A percentile compares a stretch with the other conserved stretches of the same genome.
Evolutionary conservation across 2,329 filamentous ascomycete species (phyloP).

Genomic region (Pseudofabraea citricarpa): DNA sequence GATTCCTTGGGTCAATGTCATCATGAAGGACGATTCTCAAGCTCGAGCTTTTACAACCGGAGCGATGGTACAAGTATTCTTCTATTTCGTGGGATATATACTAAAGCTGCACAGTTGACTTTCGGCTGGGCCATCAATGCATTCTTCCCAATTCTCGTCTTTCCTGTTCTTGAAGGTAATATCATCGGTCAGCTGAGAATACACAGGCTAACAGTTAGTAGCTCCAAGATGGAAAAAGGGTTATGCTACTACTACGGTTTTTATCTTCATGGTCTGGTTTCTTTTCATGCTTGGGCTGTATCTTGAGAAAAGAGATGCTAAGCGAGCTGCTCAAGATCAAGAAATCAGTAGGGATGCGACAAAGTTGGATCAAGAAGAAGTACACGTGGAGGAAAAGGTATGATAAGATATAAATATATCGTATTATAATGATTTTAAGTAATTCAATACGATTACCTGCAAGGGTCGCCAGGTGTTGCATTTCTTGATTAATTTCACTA

Average conservation of each 20-base stretch:
- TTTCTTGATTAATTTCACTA: too few species aligned
- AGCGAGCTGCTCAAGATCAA: too few species aligned
- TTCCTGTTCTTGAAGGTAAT: slow-evolving; percentile 23
- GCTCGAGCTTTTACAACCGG: slow-evolving; percentile 28
- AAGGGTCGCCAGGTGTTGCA: too few species aligned
- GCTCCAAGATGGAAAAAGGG: slow-evolving; percentile 26
- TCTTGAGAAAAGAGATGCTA: slow-evolving; percentile 26
- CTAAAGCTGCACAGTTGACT: slow-evolving; percentile 25
- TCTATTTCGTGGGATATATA: neutral
- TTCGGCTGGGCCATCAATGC: slow-evolving; percentile 25
- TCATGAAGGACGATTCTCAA: slow-evolving; percentile 25
- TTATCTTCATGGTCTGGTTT: slow-evolving; percentile 23
- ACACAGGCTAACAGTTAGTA: too few species aligned
- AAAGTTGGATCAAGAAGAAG: too few species aligned
- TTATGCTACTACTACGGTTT: slow-evolving; percentile 21
- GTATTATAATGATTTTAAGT: too few species aligned
- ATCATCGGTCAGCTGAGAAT: neutral
- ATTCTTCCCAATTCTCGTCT: slow-evolving; percentile 26
- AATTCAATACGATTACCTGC: too few species aligned
- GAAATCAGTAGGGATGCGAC: too few species aligned
- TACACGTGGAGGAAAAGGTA: too few species aligned
- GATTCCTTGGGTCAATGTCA: slow-evolving; percentile 24
- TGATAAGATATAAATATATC: too few species aligned
- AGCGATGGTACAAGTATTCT: slow-evolving; percentile 20
- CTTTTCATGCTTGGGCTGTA: slow-evolving; percentile 29